A percentile compares a stretch with the other conserved stretches of the same genome.
Conservation (phyloP, 345 rosid species). For the Lepidium didymum region DNA sequence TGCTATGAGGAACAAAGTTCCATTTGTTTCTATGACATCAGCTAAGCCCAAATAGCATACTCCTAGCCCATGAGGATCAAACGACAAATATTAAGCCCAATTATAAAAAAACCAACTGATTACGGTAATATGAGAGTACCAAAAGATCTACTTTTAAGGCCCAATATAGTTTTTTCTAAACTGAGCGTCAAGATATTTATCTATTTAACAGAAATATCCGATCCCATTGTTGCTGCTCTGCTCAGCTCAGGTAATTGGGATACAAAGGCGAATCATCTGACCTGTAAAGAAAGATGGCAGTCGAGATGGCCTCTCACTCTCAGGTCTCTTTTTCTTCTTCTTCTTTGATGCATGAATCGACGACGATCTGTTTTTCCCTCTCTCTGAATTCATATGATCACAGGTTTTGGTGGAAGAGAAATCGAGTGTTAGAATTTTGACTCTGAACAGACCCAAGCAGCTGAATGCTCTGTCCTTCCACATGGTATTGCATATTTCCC, state of each 20-base stretch:
- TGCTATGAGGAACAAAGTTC: not conserved
- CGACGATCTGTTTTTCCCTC: not conserved
- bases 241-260: not conserved
- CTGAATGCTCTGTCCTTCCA: conserved; percentile 57
- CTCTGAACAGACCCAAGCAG: conserved; percentile 63
- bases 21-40: not conserved
- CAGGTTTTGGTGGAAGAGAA: conserved; percentile 65
- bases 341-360: not conserved
- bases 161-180: not conserved
- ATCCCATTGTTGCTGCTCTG: not conserved
- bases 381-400: conserved; percentile 8
- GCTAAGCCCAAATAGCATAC: not conserved
- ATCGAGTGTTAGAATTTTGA: conserved; percentile 42
- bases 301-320: conserved; percentile 9
- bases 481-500: conserved; percentile 39
- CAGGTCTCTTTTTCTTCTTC: conserved; percentile 1
- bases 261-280: not conserved
- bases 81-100: not conserved
- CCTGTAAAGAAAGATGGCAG: not conserved
- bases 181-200: not conserved
- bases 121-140: not conserved
- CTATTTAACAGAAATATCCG: not conserved
- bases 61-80: not conserved
- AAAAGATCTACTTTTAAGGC: not conserved
- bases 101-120: not conserved